These are phyloP conservation scores for Barnettozyma wickerhamii DNA, from an alignment of 805 yeast species.

Conservation along the genomic window DNA sequence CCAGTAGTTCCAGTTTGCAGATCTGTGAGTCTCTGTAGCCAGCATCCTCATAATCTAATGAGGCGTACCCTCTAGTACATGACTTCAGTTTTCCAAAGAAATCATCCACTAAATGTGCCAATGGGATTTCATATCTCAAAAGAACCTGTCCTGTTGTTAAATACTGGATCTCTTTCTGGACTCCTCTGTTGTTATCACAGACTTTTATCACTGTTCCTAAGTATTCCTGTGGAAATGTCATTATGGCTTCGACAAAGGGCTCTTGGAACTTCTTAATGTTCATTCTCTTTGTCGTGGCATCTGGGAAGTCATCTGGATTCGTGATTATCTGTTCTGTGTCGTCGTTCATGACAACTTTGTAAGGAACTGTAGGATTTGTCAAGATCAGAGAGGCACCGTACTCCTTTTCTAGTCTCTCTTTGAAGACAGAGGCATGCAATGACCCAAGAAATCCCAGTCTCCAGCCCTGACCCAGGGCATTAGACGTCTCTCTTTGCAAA, in stretches of 20 bases:
- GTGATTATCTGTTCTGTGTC: slow-evolving; percentile 65
- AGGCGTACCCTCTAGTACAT: slow-evolving; percentile 86
- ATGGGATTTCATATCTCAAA: slow-evolving; percentile 75
- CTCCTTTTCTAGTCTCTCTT: slow-evolving; percentile 87
- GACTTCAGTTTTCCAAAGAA: slow-evolving; percentile 93
- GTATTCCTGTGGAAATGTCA: slow-evolving; percentile 88
- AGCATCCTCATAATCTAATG: slow-evolving; percentile 90
- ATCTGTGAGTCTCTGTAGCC: slow-evolving; percentile 81
- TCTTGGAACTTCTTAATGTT: slow-evolving; percentile 59
- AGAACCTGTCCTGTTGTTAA: slow-evolving; percentile 77
- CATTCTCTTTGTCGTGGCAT: slow-evolving; percentile 33
- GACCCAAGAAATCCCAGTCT: slow-evolving; percentile 93
- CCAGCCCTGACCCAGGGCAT: slow-evolving; percentile 97
- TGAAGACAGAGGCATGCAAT: slow-evolving; percentile 90
- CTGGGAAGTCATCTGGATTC: slow-evolving; percentile 94
- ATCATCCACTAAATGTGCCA: slow-evolving; percentile 89
- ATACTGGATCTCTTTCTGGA: slow-evolving; percentile 74
- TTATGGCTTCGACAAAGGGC: slow-evolving; percentile 86
- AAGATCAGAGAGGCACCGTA: slow-evolving; percentile 90
- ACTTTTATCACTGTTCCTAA: slow-evolving; percentile 82
- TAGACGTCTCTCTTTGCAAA: slow-evolving; percentile 84
- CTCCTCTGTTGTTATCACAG: slow-evolving; percentile 81
- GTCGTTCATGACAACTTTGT: slow-evolving; percentile 63
- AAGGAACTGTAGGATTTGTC: slow-evolving; percentile 96
- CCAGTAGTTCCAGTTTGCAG: slow-evolving; percentile 82